Conservation (phyloP, 192 early-diverging fungal species). For the Allomyces macrogynus region DNA sequence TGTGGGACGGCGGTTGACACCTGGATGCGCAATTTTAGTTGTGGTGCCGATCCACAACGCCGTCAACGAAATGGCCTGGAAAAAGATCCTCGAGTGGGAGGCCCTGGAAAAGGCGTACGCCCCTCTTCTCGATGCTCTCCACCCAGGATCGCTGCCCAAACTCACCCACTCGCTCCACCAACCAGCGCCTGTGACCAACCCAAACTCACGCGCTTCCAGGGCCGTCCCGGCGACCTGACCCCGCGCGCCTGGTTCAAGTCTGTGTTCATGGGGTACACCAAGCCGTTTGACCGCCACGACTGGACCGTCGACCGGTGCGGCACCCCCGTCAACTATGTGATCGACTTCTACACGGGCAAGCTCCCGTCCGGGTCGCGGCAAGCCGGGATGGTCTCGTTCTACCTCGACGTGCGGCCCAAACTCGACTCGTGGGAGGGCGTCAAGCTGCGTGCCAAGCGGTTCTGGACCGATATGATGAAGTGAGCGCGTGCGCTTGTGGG, state of each 20-base stretch:
- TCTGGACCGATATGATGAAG: background rate
- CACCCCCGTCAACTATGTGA: constrained; percentile 76
- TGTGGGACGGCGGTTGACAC: too few species aligned
- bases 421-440: constrained; percentile 53
- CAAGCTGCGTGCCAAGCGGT: constrained; percentile 31
- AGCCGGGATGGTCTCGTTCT: constrained; percentile 52
- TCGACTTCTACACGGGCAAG: constrained; percentile 81
- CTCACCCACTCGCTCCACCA: too few species aligned
- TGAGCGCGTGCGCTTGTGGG: background rate
- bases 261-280: constrained; percentile 38
- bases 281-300: constrained; percentile 94
- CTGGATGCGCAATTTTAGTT: constrained; percentile 10
- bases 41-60: constrained; percentile 87
- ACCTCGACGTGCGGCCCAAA: constrained; percentile 84
- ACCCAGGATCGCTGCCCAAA: too few species aligned
- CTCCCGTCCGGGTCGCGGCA: constrained; percentile 25
- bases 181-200: constrained; percentile 8
- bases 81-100: constrained; percentile 71
- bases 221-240: constrained; percentile 45
- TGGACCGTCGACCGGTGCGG: constrained; percentile 87
- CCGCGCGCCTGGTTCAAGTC: constrained; percentile 45
- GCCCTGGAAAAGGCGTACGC: constrained; percentile 7
- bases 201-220: constrained; percentile 52
- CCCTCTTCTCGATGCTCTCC: constrained; percentile 8
- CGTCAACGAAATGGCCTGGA: constrained; percentile 82